Percentiles rank a stretch among this genome's conserved stretches.
Evolutionary conservation across 495 filamentous ascomycete species (phyloP).

Genomic region (Talaromyces trachyspermus): DNA sequence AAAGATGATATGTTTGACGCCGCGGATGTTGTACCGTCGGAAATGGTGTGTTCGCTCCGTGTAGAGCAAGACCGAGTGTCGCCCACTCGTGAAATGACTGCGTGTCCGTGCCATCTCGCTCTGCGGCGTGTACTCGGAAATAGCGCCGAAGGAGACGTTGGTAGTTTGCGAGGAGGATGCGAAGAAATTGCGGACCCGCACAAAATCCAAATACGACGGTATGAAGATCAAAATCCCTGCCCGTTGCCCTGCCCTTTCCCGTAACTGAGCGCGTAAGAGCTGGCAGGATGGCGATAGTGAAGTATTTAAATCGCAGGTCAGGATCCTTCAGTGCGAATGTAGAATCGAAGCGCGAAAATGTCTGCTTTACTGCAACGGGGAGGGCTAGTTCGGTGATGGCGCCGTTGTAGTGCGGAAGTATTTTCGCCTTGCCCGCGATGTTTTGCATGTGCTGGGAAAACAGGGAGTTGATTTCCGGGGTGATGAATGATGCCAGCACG

Average conservation of each 20-base stretch:
- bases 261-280: slow-evolving; percentile 53
- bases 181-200: slow-evolving; percentile 86
- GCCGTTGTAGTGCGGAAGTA: slow-evolving; percentile 57
- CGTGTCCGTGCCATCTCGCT: slow-evolving; percentile 73
- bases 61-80: slow-evolving; percentile 79
- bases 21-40: slow-evolving; percentile 68
- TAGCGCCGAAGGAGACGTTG: slow-evolving; percentile 69
- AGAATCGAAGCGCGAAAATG: slow-evolving; percentile 82
- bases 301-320: slow-evolving; percentile 86
- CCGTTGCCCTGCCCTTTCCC: slow-evolving; percentile 24
- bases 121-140: slow-evolving; percentile 79
- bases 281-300: slow-evolving; percentile 72
- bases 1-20: slow-evolving; percentile 72
- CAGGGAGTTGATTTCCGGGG: slow-evolving; percentile 79
- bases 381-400: slow-evolving; percentile 58
- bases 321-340: slow-evolving; percentile 62
- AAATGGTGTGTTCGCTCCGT: slow-evolving; percentile 94
- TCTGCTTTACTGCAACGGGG: slow-evolving; percentile 67
- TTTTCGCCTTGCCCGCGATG: slow-evolving; percentile 66
- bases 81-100: slow-evolving; percentile 76
- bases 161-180: slow-evolving; percentile 60
- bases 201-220: slow-evolving; percentile 87
- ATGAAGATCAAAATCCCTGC: slow-evolving; percentile 76
- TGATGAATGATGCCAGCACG: slow-evolving; percentile 71
- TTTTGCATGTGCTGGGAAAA: slow-evolving; percentile 73